Percentiles rank a stretch among this genome's conserved stretches.
Conservation (phyloP, 179 eudicot genomes). For the Spinacia oleracea region DNA sequence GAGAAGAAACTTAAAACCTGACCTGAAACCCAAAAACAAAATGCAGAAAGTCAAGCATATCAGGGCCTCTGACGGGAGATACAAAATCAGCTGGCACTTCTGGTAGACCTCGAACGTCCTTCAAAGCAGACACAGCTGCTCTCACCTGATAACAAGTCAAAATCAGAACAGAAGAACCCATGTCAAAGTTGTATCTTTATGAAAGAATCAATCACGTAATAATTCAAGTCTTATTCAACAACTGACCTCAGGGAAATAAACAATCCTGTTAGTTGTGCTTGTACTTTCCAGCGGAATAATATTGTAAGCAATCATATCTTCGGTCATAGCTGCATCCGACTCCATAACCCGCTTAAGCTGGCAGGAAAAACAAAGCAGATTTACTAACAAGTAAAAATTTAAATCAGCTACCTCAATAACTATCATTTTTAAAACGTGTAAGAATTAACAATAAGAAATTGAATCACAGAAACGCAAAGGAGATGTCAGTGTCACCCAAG, state of each 20-base stretch:
- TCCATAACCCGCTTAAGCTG: slow-evolving; percentile 93
- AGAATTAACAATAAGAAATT: background rate
- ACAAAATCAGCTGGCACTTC: slow-evolving; percentile 69
- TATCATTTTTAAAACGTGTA: background rate
- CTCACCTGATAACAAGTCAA: slow-evolving; percentile 59
- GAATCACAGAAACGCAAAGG: background rate
- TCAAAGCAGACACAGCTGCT: slow-evolving; percentile 85
- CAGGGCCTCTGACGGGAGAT: slow-evolving; percentile 70
- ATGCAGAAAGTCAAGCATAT: slow-evolving; percentile 89
- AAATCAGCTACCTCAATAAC: background rate
- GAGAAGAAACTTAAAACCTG: slow-evolving; percentile 17
- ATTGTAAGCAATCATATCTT: slow-evolving; percentile 90
- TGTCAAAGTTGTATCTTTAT: background rate
- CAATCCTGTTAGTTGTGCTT: slow-evolving; percentile 65
- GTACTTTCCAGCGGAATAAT: slow-evolving; percentile 90
- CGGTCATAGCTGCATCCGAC: slow-evolving; percentile 98
- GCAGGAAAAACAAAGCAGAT: slow-evolving; percentile 21
- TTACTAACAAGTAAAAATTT: background rate
- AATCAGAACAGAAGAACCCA: slow-evolving; percentile 11
- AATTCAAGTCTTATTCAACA: background rate
- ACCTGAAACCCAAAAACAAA: slow-evolving; percentile 99
- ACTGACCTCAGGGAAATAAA: slow-evolving; percentile 74
- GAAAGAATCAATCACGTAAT: background rate
- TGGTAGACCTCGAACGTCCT: slow-evolving; percentile 64
- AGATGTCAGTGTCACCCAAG: background rate